Base-by-base conservation (phyloP, 2,329 filamentous ascomycete genomes). In the Pestalotiopsis sp. region DNA sequence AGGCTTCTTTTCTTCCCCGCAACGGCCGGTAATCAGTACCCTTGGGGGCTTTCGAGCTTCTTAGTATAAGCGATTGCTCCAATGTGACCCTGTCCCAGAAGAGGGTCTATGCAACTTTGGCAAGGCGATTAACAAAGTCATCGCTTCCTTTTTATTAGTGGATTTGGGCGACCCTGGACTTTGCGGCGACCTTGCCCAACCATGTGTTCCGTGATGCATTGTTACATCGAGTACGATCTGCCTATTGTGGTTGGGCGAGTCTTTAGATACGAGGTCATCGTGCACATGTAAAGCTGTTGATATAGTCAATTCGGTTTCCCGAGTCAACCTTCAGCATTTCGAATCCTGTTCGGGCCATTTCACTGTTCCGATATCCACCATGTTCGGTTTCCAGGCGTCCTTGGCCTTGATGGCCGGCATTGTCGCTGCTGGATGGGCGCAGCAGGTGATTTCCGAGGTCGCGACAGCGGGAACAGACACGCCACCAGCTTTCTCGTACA, bases 401-500 rank as follows among this genome's bases (percentile, higher is more conserved):
- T 5, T 23, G 25, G 59, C 31, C 59, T 39, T 62, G 13, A 39
- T 39, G 59, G 59, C 27, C n/a, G 59, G 59, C 20, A 36, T 62
- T 9, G 31, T 36, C 31, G 31, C 59, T n/a, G 31, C 27, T 31
- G 31, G 25, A 62, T 20, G 31, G 59, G 59, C 31, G 5, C 27
- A 62, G 59, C 31, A 36, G 41, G 31, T 39, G 7, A 36, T 41
- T 62, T 62, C 59, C 17, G 20, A 56, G 36, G 31, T 31, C 5
- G 38, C 52, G 27, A 27, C 52, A 38, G 27, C 64, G 25, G 12
- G 23, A n/a, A n/a, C 56, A 41, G 52, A 56, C 14, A n/a, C 27
- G 7, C n/a, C 58, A 23, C 38, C 66, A 9, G 66, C 66, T 3
- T 67, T 67, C 45, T 62, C 66, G 3, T 67, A 67, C 41, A 57